Base-by-base conservation (phyloP, 1,139 yeast genomes). In the Candida sp. region DNA sequence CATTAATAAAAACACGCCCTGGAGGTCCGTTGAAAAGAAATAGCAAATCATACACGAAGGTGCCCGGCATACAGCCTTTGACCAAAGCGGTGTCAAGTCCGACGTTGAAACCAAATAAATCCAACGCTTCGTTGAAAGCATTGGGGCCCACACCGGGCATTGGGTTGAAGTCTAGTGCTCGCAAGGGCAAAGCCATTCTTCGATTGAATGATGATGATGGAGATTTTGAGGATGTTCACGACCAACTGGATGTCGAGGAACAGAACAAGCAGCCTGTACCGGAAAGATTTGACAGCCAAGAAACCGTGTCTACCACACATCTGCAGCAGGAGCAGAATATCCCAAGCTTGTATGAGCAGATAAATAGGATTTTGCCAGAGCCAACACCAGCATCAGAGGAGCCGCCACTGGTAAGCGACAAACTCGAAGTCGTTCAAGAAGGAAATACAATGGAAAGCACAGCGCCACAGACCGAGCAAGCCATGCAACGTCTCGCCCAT, bases 171-270 rank as follows among this genome's bases (percentile, higher is more conserved):
- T 62, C 78, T 2, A 75, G 79, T 53, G 64, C 72, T 1, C 66
- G 67, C 43, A 75, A 73, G 51, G 81, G 76, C 1, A 68, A 66
- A 49, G 82, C 80, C 12, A 76, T 77, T 5, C 60, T 77, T 52
- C 62, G 63, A 43, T 65, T 77, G 48, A 76, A 73, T 55, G 77
- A 70, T 37, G 66, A 64, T 41, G 67, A 66, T 52, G 72, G 66
- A 5, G 74, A 70, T 11, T 68, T 62, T 50, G 77, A 70, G 53
- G 74, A 70, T 54, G 55, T 63, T 27, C 63, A 61, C 17, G 53
- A 53, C 9, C 52, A 41, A 7, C 49, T 38, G 17, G 48, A 52
- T 23, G 56, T 53, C 32, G 61, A 58, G 8, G 61, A 51, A 7
- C 12, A 42, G 4, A 46, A 39, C 22, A 44, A 28, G n/a, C 53